phyloP scores from a whole-genome alignment of 352 stramenopile genomes.

The Globisporangium splendens region DNA sequence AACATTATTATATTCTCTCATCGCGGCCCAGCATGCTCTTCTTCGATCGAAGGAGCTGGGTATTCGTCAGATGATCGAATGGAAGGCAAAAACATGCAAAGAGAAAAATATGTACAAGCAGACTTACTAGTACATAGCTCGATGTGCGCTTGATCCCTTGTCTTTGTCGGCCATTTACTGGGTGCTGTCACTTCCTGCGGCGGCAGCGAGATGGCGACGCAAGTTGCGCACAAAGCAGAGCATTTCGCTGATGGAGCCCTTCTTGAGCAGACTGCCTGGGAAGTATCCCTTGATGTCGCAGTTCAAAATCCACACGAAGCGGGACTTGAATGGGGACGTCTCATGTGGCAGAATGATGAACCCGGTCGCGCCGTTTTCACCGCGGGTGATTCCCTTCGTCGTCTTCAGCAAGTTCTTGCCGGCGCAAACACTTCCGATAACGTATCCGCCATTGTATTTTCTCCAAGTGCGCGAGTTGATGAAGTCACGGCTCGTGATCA shows the following conservation, averaged over 20 bases:
- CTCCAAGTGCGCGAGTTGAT: constrained; percentile 74
- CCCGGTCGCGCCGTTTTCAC: constrained; percentile 69
- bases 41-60: background rate
- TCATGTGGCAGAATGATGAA: constrained; percentile 76
- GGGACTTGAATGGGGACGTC: constrained; percentile 71
- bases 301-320: constrained; percentile 81
- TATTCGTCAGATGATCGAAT: constrained; percentile 7
- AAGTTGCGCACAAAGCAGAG: constrained; percentile 79
- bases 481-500: constrained; percentile 83
- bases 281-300: constrained; percentile 87
- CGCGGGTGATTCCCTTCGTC: constrained; percentile 69
- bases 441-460: constrained; percentile 67
- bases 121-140: constrained; percentile 9
- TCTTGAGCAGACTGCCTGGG: constrained; percentile 69
- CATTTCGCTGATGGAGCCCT: constrained; percentile 75
- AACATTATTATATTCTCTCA: constrained; percentile 9
- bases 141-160: background rate
- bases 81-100: constrained; percentile 5
- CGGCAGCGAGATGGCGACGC: constrained; percentile 58
- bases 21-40: background rate
- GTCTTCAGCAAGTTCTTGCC: constrained; percentile 71
- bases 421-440: constrained; percentile 59
- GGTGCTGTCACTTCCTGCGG: constrained; percentile 32
- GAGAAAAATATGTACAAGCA: constrained; percentile 3
- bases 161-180: constrained; percentile 20